A percentile compares a stretch with the other conserved stretches of the same genome.
Conservation (phyloP, 441 rosid genomes). For the Isatis lusitanica region DNA sequence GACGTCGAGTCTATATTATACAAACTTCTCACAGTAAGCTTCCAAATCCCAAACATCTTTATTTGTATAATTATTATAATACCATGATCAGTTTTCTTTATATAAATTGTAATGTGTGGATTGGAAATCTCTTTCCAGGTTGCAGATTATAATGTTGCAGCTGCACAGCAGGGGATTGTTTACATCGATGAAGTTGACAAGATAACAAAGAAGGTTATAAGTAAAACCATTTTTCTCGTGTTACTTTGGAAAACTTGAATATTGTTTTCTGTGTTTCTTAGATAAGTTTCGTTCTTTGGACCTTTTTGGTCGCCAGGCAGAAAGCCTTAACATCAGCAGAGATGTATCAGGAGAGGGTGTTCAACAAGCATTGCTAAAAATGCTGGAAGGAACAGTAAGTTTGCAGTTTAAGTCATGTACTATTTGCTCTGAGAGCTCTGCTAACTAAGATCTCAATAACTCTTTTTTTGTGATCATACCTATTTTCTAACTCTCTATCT, state of each 20-base stretch:
- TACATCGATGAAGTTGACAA: conserved; percentile 99
- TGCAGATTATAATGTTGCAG: conserved; percentile 95
- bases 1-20: conserved; percentile 96
- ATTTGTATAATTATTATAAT: not conserved
- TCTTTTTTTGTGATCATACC: not conserved
- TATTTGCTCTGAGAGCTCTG: conserved; percentile 9
- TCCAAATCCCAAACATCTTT: not conserved
- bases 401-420: conserved; percentile 16
- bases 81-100: not conserved
- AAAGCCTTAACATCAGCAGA: conserved; percentile 92
- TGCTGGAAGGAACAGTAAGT: conserved; percentile 99
- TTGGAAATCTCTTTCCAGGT: conserved; percentile 47
- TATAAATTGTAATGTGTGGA: conserved; percentile 4
- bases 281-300: conserved; percentile 1
- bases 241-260: not conserved
- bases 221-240: not conserved
- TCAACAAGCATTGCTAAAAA: conserved; percentile 92
- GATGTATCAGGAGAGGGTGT: conserved; percentile 99
- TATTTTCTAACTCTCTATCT: conserved; percentile 13
- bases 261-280: not conserved
- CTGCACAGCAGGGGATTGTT: conserved; percentile 99
- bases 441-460: not conserved
- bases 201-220: conserved; percentile 86
- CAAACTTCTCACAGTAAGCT: conserved; percentile 81
- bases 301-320: conserved; percentile 63